Base-by-base conservation (phyloP, 2,329 filamentous ascomycete genomes). In the Xylaria sp. region DNA sequence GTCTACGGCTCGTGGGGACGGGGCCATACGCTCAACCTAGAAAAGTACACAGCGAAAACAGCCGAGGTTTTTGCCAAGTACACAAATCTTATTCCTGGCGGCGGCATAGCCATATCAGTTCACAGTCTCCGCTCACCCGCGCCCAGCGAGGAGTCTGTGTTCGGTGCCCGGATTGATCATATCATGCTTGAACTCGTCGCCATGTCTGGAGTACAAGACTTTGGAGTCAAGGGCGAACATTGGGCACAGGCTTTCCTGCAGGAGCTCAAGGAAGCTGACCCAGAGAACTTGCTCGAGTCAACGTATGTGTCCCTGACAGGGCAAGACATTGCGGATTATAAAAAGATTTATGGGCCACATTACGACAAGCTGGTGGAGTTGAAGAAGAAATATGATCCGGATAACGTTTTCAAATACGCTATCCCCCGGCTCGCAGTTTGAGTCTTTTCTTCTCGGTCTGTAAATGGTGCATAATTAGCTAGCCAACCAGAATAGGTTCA, bases 131-230 rank as follows among this genome's bases (percentile, higher is more conserved):
- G 72, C 4, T 70, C 70, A 3, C 67, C 72, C 3, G 60, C 31
- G 4, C 56, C 56, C 3, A 64, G 63, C 31, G 47, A 53, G n/a
- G 50, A 69, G 6, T 72, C 75, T 0, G 70, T 78, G 1, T 75
- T 77, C 51, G 69, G 70, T 19, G 60, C 70, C 7, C 65, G 75
- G 25, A 61, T 69, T 1, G 70, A 74, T 12, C 77, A 79, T 60
- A 71, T 73, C 49, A 70, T 78, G 64, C n/a, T 79, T 5, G 76
- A 79, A 64, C 69, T 79, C 23, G 40, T 79, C 0, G 66, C 73
- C 0, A 68, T 67, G 25, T 68, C 71, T 4, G 43, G 62, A 1
- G 61, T 67, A 2, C 58, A 61, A 14, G 70, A 73, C 9, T 69
- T 72, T 0, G 66, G 71, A 43, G 55, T 65, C 4, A 68, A 66